A percentile compares a stretch with the other conserved stretches of the same genome.
These are phyloP conservation scores for Leucosporidium scottii DNA, from an alignment of 768 basidiomycete species.

Conservation along the genomic window DNA sequence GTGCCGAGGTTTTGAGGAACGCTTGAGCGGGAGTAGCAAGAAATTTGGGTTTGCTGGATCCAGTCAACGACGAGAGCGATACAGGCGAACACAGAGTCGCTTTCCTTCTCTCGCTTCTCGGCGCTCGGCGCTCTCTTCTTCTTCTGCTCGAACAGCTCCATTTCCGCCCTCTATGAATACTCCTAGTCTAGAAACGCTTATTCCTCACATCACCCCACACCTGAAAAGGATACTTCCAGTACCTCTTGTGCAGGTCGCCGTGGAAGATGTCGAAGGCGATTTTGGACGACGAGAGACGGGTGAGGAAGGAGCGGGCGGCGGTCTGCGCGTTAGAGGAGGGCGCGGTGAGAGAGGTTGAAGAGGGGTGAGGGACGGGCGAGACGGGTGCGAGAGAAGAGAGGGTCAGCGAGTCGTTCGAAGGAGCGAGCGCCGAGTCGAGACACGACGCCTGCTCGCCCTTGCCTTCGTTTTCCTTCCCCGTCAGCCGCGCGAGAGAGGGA, in stretches of 20 bases:
- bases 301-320: conserved; percentile 17
- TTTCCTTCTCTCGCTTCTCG: too few relatives aligned
- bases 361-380: too few relatives aligned
- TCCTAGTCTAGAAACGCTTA: neutral
- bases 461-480: neutral
- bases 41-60: too few relatives aligned
- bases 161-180: too few relatives aligned
- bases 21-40: conserved; percentile 6
- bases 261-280: conserved; percentile 27
- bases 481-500: neutral
- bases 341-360: too few relatives aligned
- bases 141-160: too few relatives aligned
- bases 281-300: conserved; percentile 1
- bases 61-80: too few relatives aligned
- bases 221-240: conserved; percentile 33
- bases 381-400: too few relatives aligned
- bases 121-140: too few relatives aligned
- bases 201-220: conserved; percentile 25
- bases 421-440: neutral
- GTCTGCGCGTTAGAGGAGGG: too few relatives aligned
- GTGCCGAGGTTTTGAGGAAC: conserved; percentile 13
- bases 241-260: conserved; percentile 6
- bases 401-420: too few relatives aligned
- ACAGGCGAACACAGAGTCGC: too few relatives aligned
- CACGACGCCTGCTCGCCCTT: neutral